A percentile compares a stretch with the other conserved stretches of the same genome.
Conservation (phyloP, 1,139 yeast species). For the Pichia sp. region DNA sequence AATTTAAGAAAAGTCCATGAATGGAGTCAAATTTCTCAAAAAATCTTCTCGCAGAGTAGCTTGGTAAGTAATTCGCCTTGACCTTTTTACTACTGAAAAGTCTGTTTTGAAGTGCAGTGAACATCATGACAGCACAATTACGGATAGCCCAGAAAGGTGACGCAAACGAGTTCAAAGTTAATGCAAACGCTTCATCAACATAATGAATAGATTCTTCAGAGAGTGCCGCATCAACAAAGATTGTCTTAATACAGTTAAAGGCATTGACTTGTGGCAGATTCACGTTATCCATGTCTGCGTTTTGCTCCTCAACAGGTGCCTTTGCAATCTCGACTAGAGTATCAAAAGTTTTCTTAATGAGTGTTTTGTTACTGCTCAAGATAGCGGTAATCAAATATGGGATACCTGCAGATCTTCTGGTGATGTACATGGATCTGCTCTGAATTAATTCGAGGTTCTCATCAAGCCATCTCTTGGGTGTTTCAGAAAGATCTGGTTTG, state of each 20-base stretch:
- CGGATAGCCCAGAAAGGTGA: constrained; percentile 77
- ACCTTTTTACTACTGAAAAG: constrained; percentile 58
- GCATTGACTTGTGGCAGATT: constrained; percentile 94
- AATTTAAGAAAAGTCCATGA: constrained; percentile 38
- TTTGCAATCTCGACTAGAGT: constrained; percentile 47
- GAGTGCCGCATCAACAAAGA: constrained; percentile 65
- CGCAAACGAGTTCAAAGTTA: constrained; percentile 57
- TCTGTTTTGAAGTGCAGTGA: constrained; percentile 73
- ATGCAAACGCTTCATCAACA: constrained; percentile 50
- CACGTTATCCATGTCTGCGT: constrained; percentile 36
- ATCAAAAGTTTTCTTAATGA: constrained; percentile 44
- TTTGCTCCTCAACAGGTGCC: constrained; percentile 34
- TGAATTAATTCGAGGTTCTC: constrained; percentile 46
- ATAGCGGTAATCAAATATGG: constrained; percentile 75
- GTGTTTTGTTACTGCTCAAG: constrained; percentile 45
- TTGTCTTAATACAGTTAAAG: constrained; percentile 69
- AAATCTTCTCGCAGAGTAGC: constrained; percentile 47
- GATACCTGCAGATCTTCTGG: constrained; percentile 88
- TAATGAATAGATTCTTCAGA: constrained; percentile 44
- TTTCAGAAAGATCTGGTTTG: constrained; percentile 16
- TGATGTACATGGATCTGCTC: constrained; percentile 56
- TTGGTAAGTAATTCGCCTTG: constrained; percentile 15
- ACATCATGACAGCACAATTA: constrained; percentile 90
- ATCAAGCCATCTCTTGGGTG: constrained; percentile 50
- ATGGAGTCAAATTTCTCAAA: constrained; percentile 57